Conservation (phyloP, 1,284 basidiomycete genomes). For the Trichosporon sp. region DNA sequence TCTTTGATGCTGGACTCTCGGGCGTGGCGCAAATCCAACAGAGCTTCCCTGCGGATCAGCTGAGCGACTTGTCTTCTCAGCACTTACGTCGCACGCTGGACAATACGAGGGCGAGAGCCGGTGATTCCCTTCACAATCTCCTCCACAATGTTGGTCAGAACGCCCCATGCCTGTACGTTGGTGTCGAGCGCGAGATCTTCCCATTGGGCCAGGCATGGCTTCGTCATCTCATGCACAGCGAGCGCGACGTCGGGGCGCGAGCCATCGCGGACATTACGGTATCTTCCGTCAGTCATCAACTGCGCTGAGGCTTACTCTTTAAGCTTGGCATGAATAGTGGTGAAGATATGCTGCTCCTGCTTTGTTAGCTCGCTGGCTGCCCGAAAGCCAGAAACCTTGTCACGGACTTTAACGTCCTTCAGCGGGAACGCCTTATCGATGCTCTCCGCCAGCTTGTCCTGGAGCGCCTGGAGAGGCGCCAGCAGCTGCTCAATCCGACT, state of each 20-base stretch:
- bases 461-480: background rate
- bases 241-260: background rate
- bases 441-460: background rate
- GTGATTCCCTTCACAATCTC: background rate
- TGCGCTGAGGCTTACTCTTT: background rate
- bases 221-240: background rate
- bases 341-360: background rate
- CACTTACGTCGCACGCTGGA: background rate
- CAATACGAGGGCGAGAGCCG: background rate
- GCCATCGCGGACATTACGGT: background rate
- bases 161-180: background rate
- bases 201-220: background rate
- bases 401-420: background rate
- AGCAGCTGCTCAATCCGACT: background rate
- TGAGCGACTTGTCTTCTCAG: background rate
- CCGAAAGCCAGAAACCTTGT: background rate
- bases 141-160: background rate
- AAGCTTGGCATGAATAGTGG: background rate
- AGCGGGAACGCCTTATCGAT: background rate
- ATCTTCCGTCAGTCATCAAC: background rate
- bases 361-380: background rate
- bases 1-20: background rate
- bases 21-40: background rate
- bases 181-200: background rate
- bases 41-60: background rate